Evolutionary conservation across 148 eudicot genomes (phyloP), one percentile per base, ranked within the genome.

Genomic region (Agrostemma githago): DNA sequence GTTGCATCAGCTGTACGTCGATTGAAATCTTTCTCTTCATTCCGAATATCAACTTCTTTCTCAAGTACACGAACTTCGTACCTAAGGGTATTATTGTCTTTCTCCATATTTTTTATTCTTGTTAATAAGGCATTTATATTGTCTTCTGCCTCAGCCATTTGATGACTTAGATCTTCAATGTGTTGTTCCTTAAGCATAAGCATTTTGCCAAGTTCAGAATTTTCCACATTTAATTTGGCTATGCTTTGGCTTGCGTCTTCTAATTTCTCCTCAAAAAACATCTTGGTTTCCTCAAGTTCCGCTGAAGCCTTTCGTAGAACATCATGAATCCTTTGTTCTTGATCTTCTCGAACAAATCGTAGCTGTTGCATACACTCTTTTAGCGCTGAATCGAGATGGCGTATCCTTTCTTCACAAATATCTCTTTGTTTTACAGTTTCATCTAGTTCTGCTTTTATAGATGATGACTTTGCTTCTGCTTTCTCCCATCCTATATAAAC

Each of bases 291-390:
- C 74, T 86, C 96, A 51, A 74, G 88, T 66, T 90, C 96, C 78
- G 72, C 83, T 9, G 92, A 84, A 68, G 90, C 75, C 72, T 85
- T 90, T 39, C 68, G 63, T 56, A 92, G 79, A 70, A 87, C 96
- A 74, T 88, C 90, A 79, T 92, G 92, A 56, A 95, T 88, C 78
- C 93, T 83, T 63, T 83, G 87, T 79, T 92, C 97, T 75, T 93
- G 88, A 62, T 95, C 97, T 68, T 95, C 94, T 79, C 96, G 84
- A 76, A 89, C 89, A 74, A 88, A 88, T 53, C 87, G 87, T 56
- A 95, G 78, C 74, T 95, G 97, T 86, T 85, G 87, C 92, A 88
- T 90, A 70, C 99, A 90, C 78, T 95, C 96, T 85, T 89, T 92
- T 8, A 92, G 70, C 17, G 94, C 93, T 71, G 88, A 83, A 75